Evolutionary conservation across 2,329 filamentous ascomycete genomes (phyloP).

Genomic region (Metarhizium anisopliae): DNA sequence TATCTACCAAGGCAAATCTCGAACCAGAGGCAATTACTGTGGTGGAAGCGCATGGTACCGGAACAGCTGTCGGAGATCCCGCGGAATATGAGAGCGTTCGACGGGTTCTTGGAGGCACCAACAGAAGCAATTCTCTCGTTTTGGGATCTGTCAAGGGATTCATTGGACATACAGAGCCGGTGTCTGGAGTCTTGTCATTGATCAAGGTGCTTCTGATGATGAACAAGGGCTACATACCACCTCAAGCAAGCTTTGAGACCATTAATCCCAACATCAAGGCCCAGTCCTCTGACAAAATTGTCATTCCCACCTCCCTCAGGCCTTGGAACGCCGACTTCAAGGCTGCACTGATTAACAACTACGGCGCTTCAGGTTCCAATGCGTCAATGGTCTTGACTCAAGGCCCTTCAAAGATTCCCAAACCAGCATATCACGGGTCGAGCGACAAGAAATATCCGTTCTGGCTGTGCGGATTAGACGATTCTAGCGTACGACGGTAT

Average conservation of each 20-base stretch:
- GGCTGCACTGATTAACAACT: constrained; percentile 24
- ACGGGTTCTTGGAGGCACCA: constrained; percentile 22
- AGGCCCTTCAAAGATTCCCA: constrained; percentile 4
- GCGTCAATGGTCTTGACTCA: constrained; percentile 15
- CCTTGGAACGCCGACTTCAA: constrained; percentile 13
- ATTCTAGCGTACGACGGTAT: background rate
- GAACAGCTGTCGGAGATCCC: constrained; percentile 75
- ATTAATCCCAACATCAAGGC: constrained; percentile 24
- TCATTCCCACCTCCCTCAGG: constrained; percentile 24
- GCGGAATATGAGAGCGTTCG: constrained; percentile 69
- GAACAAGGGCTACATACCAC: constrained; percentile 13
- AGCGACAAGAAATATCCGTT: background rate
- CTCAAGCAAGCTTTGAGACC: constrained; percentile 22
- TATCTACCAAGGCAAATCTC: constrained; percentile 62
- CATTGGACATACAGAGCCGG: constrained; percentile 47
- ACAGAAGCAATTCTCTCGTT: background rate
- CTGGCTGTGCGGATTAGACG: background rate
- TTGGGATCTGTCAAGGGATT: constrained; percentile 47
- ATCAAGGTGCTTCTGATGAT: constrained; percentile 26
- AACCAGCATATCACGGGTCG: background rate
- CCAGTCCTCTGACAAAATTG: constrained; percentile 12
- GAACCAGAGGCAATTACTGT: constrained; percentile 70
- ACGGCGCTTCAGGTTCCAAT: constrained; percentile 27
- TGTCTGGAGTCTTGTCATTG: constrained; percentile 19
- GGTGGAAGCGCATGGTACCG: constrained; percentile 84